Evolutionary conservation across 2,329 filamentous ascomycete genomes (phyloP), one percentile per base, ranked within the genome.

Genomic region (Didymella sp.): DNA sequence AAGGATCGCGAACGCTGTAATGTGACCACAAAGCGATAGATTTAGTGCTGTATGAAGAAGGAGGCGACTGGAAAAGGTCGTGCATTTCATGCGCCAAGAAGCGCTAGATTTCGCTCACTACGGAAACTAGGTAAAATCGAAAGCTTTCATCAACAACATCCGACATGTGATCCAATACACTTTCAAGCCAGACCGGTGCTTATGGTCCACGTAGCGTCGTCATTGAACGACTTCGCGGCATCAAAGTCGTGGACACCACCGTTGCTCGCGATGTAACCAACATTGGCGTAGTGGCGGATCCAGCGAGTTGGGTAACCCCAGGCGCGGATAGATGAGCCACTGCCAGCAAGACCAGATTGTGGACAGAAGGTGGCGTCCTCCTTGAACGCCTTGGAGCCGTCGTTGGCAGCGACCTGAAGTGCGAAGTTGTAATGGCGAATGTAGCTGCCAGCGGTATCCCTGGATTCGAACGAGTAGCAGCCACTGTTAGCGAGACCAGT

Each of bases 351-450:
- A 0, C 81, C 82, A 0, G 78, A 56, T 69, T 82, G 78, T 0
- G 84, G 77, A 67, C 86, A 88, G 73, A 88, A 88, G 0, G 86
- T 88, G 7, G 86, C 84, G 44, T 88, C 86, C 62, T 88, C 85
- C 4, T 74, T 33, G 73, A 88, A 87, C 48, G 76, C 73, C 77
- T 87, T 86, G 52, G 76, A 78, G 51, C 80, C 80, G 59, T 88
- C 86, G 60, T 81, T 80, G 54, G 80, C 78, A 38, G 76, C 71
- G 42, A 88, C 61, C 30, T 71, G 43, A 0, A 88, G 81, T 25
- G 21, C 77, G 48, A 86, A 88, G 71, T 82, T 67, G 59, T 71
- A 77, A 74, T 88, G 85, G 0, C 85, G 78, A 4, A 88, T 77
- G 68, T 79, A 89, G 74, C 81, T 85, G 3, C 85, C 85, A 1